phyloP scores from a whole-genome alignment of 2,329 filamentous ascomycete species.

The Pyrenochaeta sp. region DNA sequence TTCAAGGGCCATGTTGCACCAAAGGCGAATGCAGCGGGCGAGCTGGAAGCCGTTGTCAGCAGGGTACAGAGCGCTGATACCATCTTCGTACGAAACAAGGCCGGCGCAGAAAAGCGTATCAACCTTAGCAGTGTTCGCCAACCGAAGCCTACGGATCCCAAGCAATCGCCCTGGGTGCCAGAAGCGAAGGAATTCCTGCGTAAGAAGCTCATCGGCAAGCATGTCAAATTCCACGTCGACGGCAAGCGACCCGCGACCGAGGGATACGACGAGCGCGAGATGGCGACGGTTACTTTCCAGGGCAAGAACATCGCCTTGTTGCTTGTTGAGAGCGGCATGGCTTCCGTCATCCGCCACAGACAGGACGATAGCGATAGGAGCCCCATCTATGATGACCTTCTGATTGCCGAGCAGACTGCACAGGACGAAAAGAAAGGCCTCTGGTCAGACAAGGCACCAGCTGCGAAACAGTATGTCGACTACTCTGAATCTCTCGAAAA shows the following conservation, averaged over 20 bases:
- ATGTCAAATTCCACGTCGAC: conserved; percentile 87
- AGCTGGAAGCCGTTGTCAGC: conserved; percentile 81
- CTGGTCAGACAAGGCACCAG: conserved; percentile 89
- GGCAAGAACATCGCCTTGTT: conserved; percentile 85
- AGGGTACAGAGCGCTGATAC: conserved; percentile 90
- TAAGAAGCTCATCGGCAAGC: conserved; percentile 94
- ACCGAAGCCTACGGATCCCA: conserved; percentile 85
- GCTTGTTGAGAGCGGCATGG: conserved; percentile 92
- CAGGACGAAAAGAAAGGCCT: conserved; percentile 92
- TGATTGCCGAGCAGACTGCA: conserved; percentile 79
- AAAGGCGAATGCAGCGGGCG: conserved; percentile 67
- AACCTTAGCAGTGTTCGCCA: conserved; percentile 92
- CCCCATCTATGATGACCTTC: conserved; percentile 89
- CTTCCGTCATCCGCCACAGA: conserved; percentile 91
- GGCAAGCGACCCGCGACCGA: conserved; percentile 89
- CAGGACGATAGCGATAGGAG: conserved; percentile 94
- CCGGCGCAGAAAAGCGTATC: conserved; percentile 85
- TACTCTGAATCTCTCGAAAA: conserved; percentile 93
- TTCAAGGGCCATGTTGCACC: conserved; percentile 79
- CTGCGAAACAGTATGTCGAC: conserved; percentile 82
- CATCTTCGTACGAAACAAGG: conserved; percentile 83
- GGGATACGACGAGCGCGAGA: conserved; percentile 92
- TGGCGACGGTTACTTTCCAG: conserved; percentile 83
- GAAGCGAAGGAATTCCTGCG: conserved; percentile 96
- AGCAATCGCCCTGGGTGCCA: conserved; percentile 86